A percentile compares a stretch with the other conserved stretches of the same genome.
Evolutionary conservation across 345 rosid genomes (phyloP).

Genomic region (Ceriops tagal): DNA sequence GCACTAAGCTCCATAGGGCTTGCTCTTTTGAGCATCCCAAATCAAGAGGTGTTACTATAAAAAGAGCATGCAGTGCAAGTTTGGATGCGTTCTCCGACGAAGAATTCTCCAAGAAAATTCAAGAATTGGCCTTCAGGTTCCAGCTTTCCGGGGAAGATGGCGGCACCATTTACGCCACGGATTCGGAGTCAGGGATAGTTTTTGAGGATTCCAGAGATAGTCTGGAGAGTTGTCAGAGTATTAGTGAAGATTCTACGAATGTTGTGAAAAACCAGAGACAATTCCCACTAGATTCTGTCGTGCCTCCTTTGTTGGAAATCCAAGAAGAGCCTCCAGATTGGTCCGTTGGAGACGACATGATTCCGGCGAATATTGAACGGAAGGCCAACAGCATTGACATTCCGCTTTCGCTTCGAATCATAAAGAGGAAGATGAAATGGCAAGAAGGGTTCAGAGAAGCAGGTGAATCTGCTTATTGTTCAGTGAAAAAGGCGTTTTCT

Average conservation of each 20-base stretch:
- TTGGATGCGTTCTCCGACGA: constrained; percentile 60
- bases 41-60: constrained; percentile 27
- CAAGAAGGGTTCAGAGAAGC: constrained; percentile 58
- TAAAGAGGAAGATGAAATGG: constrained; percentile 76
- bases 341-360: constrained; percentile 24
- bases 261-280: not conserved
- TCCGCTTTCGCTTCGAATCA: constrained; percentile 74
- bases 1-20: constrained; percentile 35
- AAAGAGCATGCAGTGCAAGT: constrained; percentile 57
- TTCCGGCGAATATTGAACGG: constrained; percentile 60
- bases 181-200: constrained; percentile 14
- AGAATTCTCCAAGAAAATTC: constrained; percentile 63
- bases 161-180: constrained; percentile 2
- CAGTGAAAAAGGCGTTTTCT: constrained; percentile 79
- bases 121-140: constrained; percentile 55
- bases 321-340: constrained; percentile 32
- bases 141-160: constrained; percentile 34
- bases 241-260: not conserved
- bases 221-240: not conserved
- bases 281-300: constrained; percentile 18
- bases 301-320: constrained; percentile 30
- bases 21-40: constrained; percentile 41
- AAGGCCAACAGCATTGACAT: constrained; percentile 79
- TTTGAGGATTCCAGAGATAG: constrained; percentile 20
- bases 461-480: constrained; percentile 60